Percentiles rank a stretch among this genome's conserved stretches.
Conservation (phyloP, 2,329 filamentous ascomycete genomes). For the Verticillium nubilum region DNA sequence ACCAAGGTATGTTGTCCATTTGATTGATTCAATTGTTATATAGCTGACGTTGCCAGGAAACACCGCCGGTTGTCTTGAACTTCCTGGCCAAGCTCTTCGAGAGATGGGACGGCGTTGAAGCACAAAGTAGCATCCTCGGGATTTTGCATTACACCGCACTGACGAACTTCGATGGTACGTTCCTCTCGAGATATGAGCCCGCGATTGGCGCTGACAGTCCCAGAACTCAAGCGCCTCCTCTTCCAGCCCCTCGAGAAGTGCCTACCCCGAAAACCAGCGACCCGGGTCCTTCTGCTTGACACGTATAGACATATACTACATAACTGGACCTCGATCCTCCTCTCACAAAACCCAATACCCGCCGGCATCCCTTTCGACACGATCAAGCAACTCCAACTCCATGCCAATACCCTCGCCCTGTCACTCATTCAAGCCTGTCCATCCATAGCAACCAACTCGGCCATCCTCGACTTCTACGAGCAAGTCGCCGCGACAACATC, state of each 20-base stretch:
- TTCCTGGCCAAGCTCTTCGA: constrained; percentile 49
- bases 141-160: constrained; percentile 53
- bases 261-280: constrained; percentile 25
- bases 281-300: constrained; percentile 54
- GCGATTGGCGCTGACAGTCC: constrained; percentile 15
- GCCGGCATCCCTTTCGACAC: constrained; percentile 25
- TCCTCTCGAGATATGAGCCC: constrained; percentile 8
- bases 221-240: constrained; percentile 45
- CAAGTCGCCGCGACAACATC: constrained; percentile 51
- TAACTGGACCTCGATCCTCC: constrained; percentile 47
- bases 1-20: constrained; percentile 42
- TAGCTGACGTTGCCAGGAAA: constrained; percentile 10
- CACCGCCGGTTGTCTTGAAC: constrained; percentile 39
- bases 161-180: constrained; percentile 47
- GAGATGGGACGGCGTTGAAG: constrained; percentile 57
- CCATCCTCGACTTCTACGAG: constrained; percentile 67
- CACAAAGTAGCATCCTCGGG: constrained; percentile 48
- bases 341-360: constrained; percentile 30
- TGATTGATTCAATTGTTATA: neutral
- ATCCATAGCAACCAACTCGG: constrained; percentile 39
- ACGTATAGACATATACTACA: constrained; percentile 65
- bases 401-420: constrained; percentile 51
- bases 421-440: constrained; percentile 52
- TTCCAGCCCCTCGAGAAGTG: constrained; percentile 44
- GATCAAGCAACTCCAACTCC: constrained; percentile 36